Conservation (phyloP, 2,329 filamentous ascomycete genomes). For the Xylaria hypoxylon region DNA sequence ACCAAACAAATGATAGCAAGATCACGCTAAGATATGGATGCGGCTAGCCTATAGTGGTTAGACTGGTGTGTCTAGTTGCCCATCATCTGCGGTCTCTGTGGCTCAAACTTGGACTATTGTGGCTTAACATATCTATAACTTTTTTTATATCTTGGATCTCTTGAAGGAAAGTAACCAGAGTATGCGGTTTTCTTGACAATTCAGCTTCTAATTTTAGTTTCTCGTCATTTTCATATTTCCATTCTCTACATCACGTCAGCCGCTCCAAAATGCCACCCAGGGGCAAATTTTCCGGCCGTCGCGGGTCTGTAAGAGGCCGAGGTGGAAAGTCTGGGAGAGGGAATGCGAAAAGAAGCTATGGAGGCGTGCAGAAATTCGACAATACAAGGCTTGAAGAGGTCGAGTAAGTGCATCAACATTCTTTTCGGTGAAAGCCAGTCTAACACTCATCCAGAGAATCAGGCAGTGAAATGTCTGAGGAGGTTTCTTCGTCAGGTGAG, state of each 20-base stretch:
- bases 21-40: conserved; percentile 39
- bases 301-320: conserved; percentile 44
- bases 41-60: conserved; percentile 11
- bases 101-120: conserved; percentile 37
- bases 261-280: conserved; percentile 40
- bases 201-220: background rate
- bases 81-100: conserved; percentile 20
- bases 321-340: conserved; percentile 36
- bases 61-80: background rate
- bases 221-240: background rate
- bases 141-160: conserved; percentile 35
- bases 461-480: conserved; percentile 51
- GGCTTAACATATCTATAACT: conserved; percentile 35
- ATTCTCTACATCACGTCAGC: background rate
- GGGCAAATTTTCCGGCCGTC: conserved; percentile 42
- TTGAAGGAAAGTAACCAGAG: background rate
- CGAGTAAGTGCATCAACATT: conserved; percentile 52
- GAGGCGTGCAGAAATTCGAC: conserved; percentile 56
- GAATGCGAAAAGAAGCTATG: conserved; percentile 47
- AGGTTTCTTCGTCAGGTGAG: conserved; percentile 56
- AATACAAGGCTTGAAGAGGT: conserved; percentile 60
- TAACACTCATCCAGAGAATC: conserved; percentile 46
- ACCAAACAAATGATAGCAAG: conserved; percentile 19
- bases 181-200: background rate
- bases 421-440: background rate